phyloP scores from a whole-genome alignment of 345 rosid species.

The Salix dunnii region DNA sequence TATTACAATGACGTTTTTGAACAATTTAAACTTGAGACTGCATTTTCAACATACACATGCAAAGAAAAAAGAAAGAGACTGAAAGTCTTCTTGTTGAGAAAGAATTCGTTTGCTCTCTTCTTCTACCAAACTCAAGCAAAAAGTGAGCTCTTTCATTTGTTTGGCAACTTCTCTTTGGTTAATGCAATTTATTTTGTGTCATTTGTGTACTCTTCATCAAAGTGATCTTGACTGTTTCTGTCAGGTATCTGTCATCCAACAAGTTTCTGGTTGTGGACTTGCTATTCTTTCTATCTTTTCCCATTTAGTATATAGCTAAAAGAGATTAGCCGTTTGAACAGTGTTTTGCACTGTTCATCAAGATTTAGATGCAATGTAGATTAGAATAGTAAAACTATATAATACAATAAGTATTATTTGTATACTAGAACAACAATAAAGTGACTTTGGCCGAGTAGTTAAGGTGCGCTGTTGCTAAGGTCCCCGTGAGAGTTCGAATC shows the following conservation, averaged over 20 bases:
- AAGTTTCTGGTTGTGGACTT: constrained; percentile 97
- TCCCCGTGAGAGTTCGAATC: no score
- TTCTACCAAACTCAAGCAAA: background rate
- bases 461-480: no score
- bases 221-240: constrained; percentile 12
- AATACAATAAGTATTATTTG: no score
- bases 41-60: background rate
- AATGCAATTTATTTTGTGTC: constrained; percentile 7
- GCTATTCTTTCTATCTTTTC: constrained; percentile 89
- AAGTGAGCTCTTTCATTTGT: background rate
- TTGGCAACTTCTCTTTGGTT: background rate
- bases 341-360: no score
- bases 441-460: no score
- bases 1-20: background rate
- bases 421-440: no score
- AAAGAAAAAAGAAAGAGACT: background rate
- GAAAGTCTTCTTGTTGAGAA: background rate
- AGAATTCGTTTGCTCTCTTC: background rate
- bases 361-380: no score
- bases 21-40: background rate
- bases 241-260: constrained; percentile 94
- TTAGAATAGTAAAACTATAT: no score
- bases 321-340: no score
- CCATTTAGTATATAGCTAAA: no score
- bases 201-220: constrained; percentile 1